Evolutionary conservation across 2,329 filamentous ascomycete genomes (phyloP), one percentile per base, ranked within the genome.

Genomic region (Chrysosporium keratinophilum): DNA sequence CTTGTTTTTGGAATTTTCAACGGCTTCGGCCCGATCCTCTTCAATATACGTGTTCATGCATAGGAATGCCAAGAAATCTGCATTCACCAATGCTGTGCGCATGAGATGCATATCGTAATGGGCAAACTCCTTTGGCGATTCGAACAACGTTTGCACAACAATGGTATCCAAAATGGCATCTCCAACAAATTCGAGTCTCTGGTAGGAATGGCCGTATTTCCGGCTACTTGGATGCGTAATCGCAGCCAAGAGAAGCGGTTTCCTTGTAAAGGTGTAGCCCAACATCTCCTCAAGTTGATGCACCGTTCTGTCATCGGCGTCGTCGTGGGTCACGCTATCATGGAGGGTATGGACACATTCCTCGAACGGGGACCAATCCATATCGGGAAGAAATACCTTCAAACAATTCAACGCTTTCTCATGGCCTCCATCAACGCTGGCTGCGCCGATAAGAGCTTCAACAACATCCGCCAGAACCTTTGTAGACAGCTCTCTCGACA

Each of bases 401-500:
- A 93, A 76, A 65, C 84, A 89, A 1, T 69, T 61, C 14, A 84
- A 68, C 0, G 84, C 85, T 59, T 80, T 83, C 0, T 71, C 46
- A 12, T 86, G 71, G 0, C 85, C 85, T 1, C 87, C 85, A 50
- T 87, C 79, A 1, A 85, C 57, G 61, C 79, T 89, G 0, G 85
- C 79, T 0, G 83, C 86, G 0, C 88, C 91, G 17, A 96, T 84
- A 0, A 96, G 73, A 0, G 90, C 80, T 65, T 97, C 91, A 0
- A 95, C 78, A 0, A 96, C 83, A 62, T 97, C 91, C 2, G 91
- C 91, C 6, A 96, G 77, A 0, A 80, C 80, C 65, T 97, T 97
- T 1, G 82, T 85, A 0, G 87, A 85, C 33, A 89, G 64, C 12
- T 65, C 62, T 5, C 75, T 69, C 44, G 62, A 68, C 1, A 34